Percentiles rank a stretch among this genome's conserved stretches.
Conservation (phyloP, 305 asterid genomes). For the Fraxinus latifolia region DNA sequence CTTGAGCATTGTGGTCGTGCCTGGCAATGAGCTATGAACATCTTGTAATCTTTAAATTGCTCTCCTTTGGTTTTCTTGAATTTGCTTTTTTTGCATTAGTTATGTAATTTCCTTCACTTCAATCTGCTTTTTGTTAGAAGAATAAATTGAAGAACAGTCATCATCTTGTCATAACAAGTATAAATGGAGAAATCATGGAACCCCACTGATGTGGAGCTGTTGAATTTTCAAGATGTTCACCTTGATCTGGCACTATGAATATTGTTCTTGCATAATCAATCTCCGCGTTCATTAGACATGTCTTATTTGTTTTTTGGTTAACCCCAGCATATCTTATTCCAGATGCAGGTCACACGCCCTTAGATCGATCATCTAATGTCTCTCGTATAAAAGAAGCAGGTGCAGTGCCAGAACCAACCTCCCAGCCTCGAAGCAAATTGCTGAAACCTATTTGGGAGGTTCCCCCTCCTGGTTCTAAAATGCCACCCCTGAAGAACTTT, state of each 20-base stretch:
- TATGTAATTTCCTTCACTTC: not conserved
- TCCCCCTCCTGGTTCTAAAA: constrained; percentile 78
- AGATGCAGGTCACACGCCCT: constrained; percentile 34
- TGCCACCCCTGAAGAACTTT: constrained; percentile 74
- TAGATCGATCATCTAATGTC: constrained; percentile 34
- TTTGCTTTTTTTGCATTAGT: not conserved
- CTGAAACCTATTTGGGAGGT: constrained; percentile 63
- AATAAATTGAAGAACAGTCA: not conserved
- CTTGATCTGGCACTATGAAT: constrained; percentile 5
- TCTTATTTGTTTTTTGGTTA: not conserved
- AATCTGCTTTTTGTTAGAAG: not conserved
- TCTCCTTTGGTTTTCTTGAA: not conserved
- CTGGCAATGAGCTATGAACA: not conserved
- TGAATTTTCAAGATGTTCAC: not conserved
- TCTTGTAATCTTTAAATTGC: not conserved
- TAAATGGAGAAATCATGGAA: constrained; percentile 6
- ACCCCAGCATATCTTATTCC: constrained; percentile 29
- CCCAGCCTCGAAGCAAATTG: constrained; percentile 29
- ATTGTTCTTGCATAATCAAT: not conserved
- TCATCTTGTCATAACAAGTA: not conserved
- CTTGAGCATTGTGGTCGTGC: not conserved
- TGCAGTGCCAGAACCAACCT: constrained; percentile 24
- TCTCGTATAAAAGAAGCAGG: constrained; percentile 34
- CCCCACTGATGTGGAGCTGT: not conserved
- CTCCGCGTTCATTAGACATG: not conserved